Evolutionary conservation across 225 moss, liverwort and hornwort genomes (phyloP).

Genomic region (Polytrichum formosum): DNA sequence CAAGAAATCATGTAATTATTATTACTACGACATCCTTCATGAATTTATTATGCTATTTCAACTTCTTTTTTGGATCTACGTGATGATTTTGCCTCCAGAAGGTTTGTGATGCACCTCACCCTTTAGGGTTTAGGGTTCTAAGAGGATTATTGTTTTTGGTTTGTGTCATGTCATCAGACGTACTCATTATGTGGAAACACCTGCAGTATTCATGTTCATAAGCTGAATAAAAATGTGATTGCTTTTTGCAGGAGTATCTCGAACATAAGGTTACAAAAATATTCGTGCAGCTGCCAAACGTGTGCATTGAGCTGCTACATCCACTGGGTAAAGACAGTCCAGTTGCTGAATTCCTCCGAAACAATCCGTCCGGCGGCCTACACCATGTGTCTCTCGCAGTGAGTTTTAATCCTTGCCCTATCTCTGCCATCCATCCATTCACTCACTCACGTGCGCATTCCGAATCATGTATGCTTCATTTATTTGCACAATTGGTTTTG

Average conservation of each 20-base stretch:
- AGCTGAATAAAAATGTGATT: too few species aligned
- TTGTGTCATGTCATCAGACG: too few species aligned
- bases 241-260: conserved; percentile 37
- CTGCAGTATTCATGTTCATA: too few species aligned
- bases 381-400: conserved; percentile 78
- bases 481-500: neutral
- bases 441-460: neutral
- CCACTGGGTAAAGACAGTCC: conserved; percentile 53
- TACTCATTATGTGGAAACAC: too few species aligned
- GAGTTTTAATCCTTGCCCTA: neutral
- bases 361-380: conserved; percentile 71
- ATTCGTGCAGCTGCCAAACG: conserved; percentile 67
- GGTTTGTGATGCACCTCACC: too few species aligned
- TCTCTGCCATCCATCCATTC: neutral
- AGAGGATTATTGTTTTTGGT: too few species aligned
- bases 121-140: too few species aligned
- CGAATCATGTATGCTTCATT: neutral
- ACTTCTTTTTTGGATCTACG: too few species aligned
- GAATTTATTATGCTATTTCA: too few species aligned
- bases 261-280: conserved; percentile 59
- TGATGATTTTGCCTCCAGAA: too few species aligned
- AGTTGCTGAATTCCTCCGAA: conserved; percentile 56
- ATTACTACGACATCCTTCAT: too few species aligned
- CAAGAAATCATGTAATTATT: too few species aligned
- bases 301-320: conserved; percentile 75